Base-by-base conservation (phyloP, 495 filamentous ascomycete genomes). In the Penicillium cinerascens region DNA sequence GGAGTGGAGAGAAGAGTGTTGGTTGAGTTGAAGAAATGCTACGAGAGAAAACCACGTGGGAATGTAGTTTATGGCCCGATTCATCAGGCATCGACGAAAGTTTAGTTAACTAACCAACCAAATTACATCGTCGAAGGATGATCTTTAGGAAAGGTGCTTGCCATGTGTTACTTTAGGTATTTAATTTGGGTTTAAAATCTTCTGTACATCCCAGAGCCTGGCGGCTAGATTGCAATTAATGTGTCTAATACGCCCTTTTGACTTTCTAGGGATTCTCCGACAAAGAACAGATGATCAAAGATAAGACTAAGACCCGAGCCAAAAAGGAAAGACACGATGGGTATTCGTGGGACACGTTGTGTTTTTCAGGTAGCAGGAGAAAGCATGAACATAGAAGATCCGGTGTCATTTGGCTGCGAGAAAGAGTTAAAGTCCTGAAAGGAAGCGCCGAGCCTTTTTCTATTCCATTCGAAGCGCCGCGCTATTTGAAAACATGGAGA, bases 391-490 rank as follows among this genome's bases (percentile, higher is more conserved):
- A 49, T 16, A 26, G 38, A 42, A 49, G 38, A 15, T 38, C 20
- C 39, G 29, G 29, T 33, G 13, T 13, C 29, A 33, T 13, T 23
- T 39, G 36, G 20, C 21, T 22, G 16, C 7, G 36, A n/a, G 21
- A 22, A 27, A 40, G n/a, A 13, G 23, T 7, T 25, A 27, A 15
- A 5, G 10, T n/a, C 46, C 3, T 29, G 16, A 27, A 40, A 13
- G 39, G 49, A 44, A 51, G 44, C 27, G 40, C 27, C 23, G 18
- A 38, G 36, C 21, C 8, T 33, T 44, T 55, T 52, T 60, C 57
- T 52, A 55, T 52, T 29, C 42, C 35, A 49, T 49, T 52, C 52
- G 36, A 42, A 48, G 44, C 57, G 57, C 57, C 57, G 22, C 45
- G 57, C 57, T 60, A 42, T 52, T 54, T 48, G 8, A 49, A 55